phyloP scores from a whole-genome alignment of 495 filamentous ascomycete species.

The Pseudoneurospora amorphoporcata region DNA sequence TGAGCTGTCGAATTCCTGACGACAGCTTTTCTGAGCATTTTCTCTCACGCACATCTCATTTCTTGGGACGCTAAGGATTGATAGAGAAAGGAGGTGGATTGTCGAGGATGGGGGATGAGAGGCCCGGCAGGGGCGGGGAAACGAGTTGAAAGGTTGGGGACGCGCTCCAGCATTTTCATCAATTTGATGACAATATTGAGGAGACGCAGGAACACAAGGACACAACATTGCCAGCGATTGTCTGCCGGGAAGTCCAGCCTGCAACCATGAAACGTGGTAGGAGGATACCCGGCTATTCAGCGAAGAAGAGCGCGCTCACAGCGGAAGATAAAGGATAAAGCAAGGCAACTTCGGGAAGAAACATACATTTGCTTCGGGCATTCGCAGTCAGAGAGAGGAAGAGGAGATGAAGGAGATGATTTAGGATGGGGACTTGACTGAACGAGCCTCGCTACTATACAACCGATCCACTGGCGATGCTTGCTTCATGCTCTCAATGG shows the following conservation, averaged over 20 bases:
- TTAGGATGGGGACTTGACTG: neutral
- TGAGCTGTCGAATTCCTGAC: neutral
- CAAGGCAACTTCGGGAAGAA: neutral
- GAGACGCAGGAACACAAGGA: neutral
- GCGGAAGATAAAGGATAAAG: neutral
- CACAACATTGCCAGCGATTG: neutral
- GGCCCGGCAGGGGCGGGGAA: neutral
- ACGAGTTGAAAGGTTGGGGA: neutral
- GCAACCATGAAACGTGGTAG: neutral
- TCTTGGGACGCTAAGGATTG: neutral
- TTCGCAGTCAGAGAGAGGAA: neutral
- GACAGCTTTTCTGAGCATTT: neutral
- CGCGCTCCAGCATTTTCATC: neutral
- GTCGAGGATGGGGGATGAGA: neutral
- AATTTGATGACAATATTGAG: neutral
- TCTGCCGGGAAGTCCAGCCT: neutral
- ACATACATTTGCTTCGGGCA: neutral
- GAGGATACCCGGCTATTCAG: neutral
- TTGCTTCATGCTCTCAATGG: neutral
- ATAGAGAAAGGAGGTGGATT: neutral
- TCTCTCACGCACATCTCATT: neutral
- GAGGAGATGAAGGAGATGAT: neutral
- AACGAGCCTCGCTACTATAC: neutral
- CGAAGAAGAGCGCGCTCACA: neutral
- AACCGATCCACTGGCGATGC: neutral